Evolutionary conservation across 805 yeast genomes (phyloP).

Genomic region (Yarrowia porcina): DNA sequence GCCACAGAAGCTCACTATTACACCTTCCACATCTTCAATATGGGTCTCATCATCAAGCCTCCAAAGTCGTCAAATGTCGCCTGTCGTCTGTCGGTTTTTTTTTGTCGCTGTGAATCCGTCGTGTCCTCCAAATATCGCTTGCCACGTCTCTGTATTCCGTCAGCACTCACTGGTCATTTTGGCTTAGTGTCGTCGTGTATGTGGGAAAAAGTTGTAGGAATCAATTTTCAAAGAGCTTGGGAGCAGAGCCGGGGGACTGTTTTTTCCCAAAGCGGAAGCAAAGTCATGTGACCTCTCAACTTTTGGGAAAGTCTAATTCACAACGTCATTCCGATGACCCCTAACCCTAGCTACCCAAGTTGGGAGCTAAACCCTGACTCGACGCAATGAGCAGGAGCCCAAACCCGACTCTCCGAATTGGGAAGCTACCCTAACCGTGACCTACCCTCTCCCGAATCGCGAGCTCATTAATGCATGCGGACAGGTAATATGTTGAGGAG

Average conservation of each 20-base stretch:
- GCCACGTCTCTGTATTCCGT: neutral
- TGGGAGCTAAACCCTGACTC: no score
- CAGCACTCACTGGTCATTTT: conserved; percentile 34
- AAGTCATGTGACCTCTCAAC: conserved; percentile 24
- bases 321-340: neutral
- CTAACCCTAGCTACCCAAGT: neutral
- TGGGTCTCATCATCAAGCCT: neutral
- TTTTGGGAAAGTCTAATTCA: neutral
- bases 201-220: conserved; percentile 25
- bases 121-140: neutral
- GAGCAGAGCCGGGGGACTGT: conserved; percentile 16
- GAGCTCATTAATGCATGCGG: conserved; percentile 6
- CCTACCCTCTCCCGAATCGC: neutral
- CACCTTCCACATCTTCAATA: neutral
- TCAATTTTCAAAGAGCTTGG: conserved; percentile 25
- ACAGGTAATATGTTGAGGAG: neutral
- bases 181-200: conserved; percentile 27
- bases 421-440: no score
- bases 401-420: no score
- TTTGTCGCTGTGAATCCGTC: neutral
- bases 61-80: neutral
- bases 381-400: no score
- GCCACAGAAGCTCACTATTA: neutral
- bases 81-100: no score
- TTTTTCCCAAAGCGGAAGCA: neutral